phyloP scores from a whole-genome alignment of 768 basidiomycete species.

The Macrolepiota fuliginosa region DNA sequence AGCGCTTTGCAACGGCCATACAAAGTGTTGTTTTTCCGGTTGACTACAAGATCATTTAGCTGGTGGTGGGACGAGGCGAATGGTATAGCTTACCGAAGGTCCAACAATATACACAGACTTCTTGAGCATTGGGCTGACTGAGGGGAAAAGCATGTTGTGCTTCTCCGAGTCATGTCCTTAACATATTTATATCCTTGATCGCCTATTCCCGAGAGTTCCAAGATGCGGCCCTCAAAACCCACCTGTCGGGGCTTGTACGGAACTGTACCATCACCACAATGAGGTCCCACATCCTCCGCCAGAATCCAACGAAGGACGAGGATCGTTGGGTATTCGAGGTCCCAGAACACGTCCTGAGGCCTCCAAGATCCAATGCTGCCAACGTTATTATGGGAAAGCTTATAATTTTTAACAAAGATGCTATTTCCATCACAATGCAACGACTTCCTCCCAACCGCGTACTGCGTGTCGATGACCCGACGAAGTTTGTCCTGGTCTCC shows the following conservation, averaged over 20 bases:
- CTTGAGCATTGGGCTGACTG: constrained; percentile 13
- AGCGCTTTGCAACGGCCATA: constrained; percentile 41
- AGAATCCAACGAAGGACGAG: constrained; percentile 46
- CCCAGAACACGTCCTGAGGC: constrained; percentile 24
- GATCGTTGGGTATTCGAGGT: constrained; percentile 49
- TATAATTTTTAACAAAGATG: constrained; percentile 47
- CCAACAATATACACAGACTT: constrained; percentile 46
- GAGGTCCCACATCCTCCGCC: constrained; percentile 34
- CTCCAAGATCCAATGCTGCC: constrained; percentile 21
- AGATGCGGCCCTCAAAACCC: constrained; percentile 7
- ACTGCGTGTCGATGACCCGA: constrained; percentile 51
- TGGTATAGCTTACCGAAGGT: constrained; percentile 39
- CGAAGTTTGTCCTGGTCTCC: constrained; percentile 49
- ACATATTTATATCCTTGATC: neutral
- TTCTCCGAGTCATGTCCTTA: too few species aligned
- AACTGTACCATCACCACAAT: constrained; percentile 23
- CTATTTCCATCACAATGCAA: constrained; percentile 48
- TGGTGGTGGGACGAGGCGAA: neutral
- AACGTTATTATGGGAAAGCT: constrained; percentile 39
- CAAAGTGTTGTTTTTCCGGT: constrained; percentile 74
- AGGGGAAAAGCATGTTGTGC: neutral
- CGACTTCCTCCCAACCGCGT: constrained; percentile 59
- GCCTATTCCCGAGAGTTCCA: constrained; percentile 3
- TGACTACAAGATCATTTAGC: constrained; percentile 30
- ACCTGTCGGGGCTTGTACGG: neutral